phyloP scores from a whole-genome alignment of 2,329 filamentous ascomycete species.

The Exutisphaerella laricina region DNA sequence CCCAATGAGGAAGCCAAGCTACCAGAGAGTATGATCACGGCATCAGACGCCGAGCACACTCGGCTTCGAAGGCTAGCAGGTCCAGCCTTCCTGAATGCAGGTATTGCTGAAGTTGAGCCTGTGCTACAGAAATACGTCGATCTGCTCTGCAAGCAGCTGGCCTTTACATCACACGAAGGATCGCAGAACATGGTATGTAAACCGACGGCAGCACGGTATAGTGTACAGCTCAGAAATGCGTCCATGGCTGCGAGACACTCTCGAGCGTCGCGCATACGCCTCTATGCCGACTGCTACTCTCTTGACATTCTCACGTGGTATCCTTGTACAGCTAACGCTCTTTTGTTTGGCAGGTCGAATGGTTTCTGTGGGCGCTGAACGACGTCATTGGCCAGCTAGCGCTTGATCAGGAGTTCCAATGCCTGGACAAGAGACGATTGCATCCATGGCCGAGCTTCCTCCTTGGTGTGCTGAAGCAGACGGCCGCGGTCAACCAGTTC shows the following conservation, averaged over 20 bases:
- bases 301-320: too few relatives aligned
- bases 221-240: too few relatives aligned
- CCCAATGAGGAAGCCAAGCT: constrained; percentile 7
- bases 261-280: too few relatives aligned
- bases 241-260: too few relatives aligned
- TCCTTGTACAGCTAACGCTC: too few relatives aligned
- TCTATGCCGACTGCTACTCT: too few relatives aligned
- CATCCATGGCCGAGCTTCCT: constrained; percentile 24
- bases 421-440: constrained; percentile 18
- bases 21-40: constrained; percentile 20
- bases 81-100: constrained; percentile 23
- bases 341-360: too few relatives aligned
- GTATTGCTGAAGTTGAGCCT: constrained; percentile 21
- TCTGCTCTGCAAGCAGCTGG: constrained; percentile 16
- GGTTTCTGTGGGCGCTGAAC: constrained; percentile 74
- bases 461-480: constrained; percentile 15
- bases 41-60: constrained; percentile 19
- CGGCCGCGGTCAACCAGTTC: constrained; percentile 19
- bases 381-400: constrained; percentile 58
- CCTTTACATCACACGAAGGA: constrained; percentile 46
- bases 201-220: too few relatives aligned
- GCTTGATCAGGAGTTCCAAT: constrained; percentile 46
- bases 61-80: constrained; percentile 15
- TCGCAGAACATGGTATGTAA: constrained; percentile 66
- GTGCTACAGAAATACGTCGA: constrained; percentile 21